Conservation (phyloP, 768 basidiomycete genomes). For the Podaxis sp. region DNA sequence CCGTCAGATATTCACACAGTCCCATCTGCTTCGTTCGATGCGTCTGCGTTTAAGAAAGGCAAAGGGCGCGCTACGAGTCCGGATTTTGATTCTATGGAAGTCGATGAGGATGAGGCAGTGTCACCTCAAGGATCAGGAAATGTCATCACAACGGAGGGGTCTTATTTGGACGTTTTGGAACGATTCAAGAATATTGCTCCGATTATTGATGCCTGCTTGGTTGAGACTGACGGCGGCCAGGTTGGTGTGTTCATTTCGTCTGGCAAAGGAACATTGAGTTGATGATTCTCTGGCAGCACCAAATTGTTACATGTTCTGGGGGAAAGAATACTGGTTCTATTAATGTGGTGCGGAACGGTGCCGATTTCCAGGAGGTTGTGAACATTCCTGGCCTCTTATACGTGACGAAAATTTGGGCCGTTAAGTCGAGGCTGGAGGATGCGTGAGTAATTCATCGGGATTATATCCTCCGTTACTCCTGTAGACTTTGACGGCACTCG, state of each 20-base stretch:
- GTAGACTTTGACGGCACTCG: neutral
- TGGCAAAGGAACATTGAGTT: neutral
- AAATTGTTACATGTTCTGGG: constrained; percentile 86
- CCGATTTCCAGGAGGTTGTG: constrained; percentile 71
- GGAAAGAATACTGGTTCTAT: constrained; percentile 74
- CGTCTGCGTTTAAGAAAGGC: constrained; percentile 25
- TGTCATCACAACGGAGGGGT: constrained; percentile 53
- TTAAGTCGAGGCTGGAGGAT: constrained; percentile 47
- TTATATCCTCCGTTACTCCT: constrained; percentile 5
- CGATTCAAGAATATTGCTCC: constrained; percentile 79
- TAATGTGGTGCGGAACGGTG: constrained; percentile 77
- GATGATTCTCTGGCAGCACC: constrained; percentile 42
- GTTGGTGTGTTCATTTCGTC: constrained; percentile 34
- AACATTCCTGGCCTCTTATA: constrained; percentile 54
- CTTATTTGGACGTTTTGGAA: constrained; percentile 60
- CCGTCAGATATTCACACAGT: constrained; percentile 47
- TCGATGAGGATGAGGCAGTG: constrained; percentile 26
- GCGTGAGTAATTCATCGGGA: constrained; percentile 38
- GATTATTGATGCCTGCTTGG: constrained; percentile 76
- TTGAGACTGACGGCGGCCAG: constrained; percentile 72
- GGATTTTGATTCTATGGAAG: constrained; percentile 28
- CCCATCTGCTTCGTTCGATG: constrained; percentile 30
- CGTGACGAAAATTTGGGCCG: constrained; percentile 63
- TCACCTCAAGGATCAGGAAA: constrained; percentile 33
- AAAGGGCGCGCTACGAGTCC: constrained; percentile 41